These are phyloP conservation scores for Annulohypoxylon nitens DNA, from an alignment of 495 filamentous ascomycete species.

Conservation along the genomic window DNA sequence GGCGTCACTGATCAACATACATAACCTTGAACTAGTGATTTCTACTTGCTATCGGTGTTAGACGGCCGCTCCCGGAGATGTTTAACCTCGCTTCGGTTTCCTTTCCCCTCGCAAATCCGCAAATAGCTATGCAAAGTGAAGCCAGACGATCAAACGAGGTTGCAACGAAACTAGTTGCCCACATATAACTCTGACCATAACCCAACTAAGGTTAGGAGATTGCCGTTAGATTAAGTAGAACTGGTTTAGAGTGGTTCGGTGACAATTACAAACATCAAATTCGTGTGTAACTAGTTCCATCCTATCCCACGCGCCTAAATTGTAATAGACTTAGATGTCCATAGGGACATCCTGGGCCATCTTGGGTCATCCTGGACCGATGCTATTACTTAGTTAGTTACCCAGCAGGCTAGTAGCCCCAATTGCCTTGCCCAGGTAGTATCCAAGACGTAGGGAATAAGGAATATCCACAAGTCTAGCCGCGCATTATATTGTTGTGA, in stretches of 20 bases:
- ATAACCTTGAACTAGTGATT: conserved; percentile 18
- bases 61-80: conserved; percentile 4
- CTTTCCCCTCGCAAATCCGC: neutral
- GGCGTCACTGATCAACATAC: conserved; percentile 43
- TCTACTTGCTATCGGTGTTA: conserved; percentile 14
- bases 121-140: neutral
- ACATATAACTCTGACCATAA: conserved; percentile 12
- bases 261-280: conserved; percentile 36
- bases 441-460: conserved; percentile 16
- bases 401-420: neutral
- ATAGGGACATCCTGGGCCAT: conserved; percentile 7
- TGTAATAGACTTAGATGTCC: conserved; percentile 36
- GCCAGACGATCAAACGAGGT: conserved; percentile 7
- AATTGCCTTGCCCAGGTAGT: conserved; percentile 20
- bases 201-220: conserved; percentile 24
- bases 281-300: conserved; percentile 35
- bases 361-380: no score
- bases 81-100: neutral
- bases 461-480: conserved; percentile 31
- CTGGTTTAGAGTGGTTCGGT: conserved; percentile 20
- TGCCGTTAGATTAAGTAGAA: conserved; percentile 31
- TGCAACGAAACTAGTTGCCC: conserved; percentile 20
- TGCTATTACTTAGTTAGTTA: no score
- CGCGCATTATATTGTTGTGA: conserved; percentile 24
- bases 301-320: conserved; percentile 37